These are phyloP conservation scores for Hymenoscyphus scutula DNA, from an alignment of 2,329 filamentous ascomycete species.

Conservation along the genomic window DNA sequence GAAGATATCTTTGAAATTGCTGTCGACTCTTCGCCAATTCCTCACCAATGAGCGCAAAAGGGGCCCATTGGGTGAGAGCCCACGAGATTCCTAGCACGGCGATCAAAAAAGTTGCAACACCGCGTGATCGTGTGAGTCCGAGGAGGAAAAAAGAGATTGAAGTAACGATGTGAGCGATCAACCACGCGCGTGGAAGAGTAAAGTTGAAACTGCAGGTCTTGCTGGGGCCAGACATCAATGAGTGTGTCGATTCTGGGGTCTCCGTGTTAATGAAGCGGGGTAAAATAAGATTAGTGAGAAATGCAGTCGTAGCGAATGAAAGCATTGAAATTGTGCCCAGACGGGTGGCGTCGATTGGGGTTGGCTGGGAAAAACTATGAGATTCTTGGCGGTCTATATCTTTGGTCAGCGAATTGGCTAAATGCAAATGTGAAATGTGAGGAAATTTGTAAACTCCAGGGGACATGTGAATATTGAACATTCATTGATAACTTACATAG, in stretches of 20 bases:
- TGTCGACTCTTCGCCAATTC: conserved; percentile 24
- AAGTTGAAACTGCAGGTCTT: conserved; percentile 1
- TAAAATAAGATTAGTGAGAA: conserved; percentile 6
- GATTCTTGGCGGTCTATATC: conserved; percentile 11
- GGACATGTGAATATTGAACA: background rate
- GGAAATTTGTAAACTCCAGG: background rate
- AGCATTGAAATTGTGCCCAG: conserved; percentile 12
- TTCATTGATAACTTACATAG: conserved; percentile 7
- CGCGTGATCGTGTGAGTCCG: conserved; percentile 6
- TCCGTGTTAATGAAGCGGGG: conserved; percentile 7
- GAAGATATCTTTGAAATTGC: background rate
- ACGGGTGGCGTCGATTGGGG: conserved; percentile 10
- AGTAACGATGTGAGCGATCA: conserved; percentile 16
- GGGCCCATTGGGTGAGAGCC: conserved; percentile 35
- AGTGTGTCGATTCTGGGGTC: background rate
- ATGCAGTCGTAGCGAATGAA: conserved; percentile 11
- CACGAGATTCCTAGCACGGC: conserved; percentile 29
- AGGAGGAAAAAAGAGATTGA: conserved; percentile 11
- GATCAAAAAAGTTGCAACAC: conserved; percentile 9
- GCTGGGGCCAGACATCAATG: background rate
- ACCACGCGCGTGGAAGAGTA: conserved; percentile 24
- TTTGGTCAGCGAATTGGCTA: background rate
- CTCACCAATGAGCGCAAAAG: conserved; percentile 32
- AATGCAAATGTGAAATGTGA: background rate
- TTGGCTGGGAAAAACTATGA: background rate